Percentiles rank a stretch among this genome's conserved stretches.
Conservation (phyloP, 345 rosid genomes). For the Eucalyptus tenuipes region DNA sequence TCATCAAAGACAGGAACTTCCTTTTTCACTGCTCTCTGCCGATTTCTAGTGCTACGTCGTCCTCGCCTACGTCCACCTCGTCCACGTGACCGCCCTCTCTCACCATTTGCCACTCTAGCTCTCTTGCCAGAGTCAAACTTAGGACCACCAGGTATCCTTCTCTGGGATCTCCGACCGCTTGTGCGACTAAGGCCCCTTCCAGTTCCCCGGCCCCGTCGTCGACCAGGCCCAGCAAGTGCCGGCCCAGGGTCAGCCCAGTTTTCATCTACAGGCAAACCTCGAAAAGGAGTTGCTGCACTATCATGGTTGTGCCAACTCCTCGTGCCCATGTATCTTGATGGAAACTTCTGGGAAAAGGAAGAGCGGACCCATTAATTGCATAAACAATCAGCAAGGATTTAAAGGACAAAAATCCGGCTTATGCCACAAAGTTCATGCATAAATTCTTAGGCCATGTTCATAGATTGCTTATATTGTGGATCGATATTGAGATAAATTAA, state of each 20-base stretch:
- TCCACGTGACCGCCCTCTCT: constrained; percentile 28
- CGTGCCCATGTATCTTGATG: constrained; percentile 13
- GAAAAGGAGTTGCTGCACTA: constrained; percentile 7
- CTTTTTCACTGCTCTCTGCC: constrained; percentile 35
- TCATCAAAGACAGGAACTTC: constrained; percentile 1
- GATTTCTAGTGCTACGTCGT: constrained; percentile 28
- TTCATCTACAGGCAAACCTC: constrained; percentile 26
- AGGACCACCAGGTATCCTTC: constrained; percentile 2
- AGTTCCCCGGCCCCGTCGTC: constrained; percentile 17
- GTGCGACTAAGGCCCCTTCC: constrained; percentile 32
- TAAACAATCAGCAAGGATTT: background rate
- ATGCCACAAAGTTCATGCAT: background rate
- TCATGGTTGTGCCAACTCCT: constrained; percentile 21
- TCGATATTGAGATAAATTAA: background rate
- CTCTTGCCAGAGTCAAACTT: constrained; percentile 37
- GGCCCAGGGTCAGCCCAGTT: constrained; percentile 32
- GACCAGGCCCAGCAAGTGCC: constrained; percentile 16
- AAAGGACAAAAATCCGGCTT: background rate
- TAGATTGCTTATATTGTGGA: background rate
- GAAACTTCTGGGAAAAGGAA: constrained; percentile 15
- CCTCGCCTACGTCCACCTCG: constrained; percentile 43
- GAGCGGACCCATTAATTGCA: background rate
- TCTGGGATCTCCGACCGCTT: constrained; percentile 32
- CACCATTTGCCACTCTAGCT: constrained; percentile 5
- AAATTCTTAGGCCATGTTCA: background rate